Base-by-base conservation (phyloP, 2,329 filamentous ascomycete genomes). In the Ascochyta viciae-villosae region DNA sequence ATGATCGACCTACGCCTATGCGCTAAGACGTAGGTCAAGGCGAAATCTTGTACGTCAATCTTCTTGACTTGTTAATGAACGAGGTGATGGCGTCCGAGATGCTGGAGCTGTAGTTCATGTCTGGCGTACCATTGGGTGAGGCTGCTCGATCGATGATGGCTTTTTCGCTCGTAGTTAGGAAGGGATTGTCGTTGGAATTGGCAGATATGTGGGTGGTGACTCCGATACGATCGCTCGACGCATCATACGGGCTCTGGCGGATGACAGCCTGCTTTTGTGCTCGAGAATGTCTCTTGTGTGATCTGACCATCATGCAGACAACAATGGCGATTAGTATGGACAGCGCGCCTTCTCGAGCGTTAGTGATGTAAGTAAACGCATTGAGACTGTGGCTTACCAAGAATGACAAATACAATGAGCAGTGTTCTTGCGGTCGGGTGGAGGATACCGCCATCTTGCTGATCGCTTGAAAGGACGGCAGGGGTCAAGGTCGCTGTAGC, bases 41-140 rank as follows among this genome's bases (percentile, higher is more conserved):
- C n/a, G 55, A 58, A n/a, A 58, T 54, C 26, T 58, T 58, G 9
- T 58, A 58, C 19, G 55, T 47, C 41, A 58, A 2, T 8, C 50
- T 40, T 10, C 55, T 49, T 23, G 45, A 46, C 8, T 58, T 58
- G 1, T 48, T 31, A 12, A 58, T 33, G 13, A 58, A 58, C 8
- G 41, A 39, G n/a, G 19, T 58, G 9, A 58, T 39, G 1, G 55
- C 55, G 3, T 58, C 50, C 7, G 50, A 42, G 15, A 54, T 26
- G 6, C 15, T 33, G 2, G 41, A 46, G 1, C 22, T 35, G 5
- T 19, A 7, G 6, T 46, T 29, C 15, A 6, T 6, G 33, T 54
- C 24, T 1, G 38, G 12, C 1, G n/a, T 16, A 3, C 16, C 29
- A 8, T 50, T n/a, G 6, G 41, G n/a, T 3, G 27, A 35, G 7